These are phyloP conservation scores for Pezicula radicicola DNA, from an alignment of 2,329 filamentous ascomycete species.

Conservation along the genomic window DNA sequence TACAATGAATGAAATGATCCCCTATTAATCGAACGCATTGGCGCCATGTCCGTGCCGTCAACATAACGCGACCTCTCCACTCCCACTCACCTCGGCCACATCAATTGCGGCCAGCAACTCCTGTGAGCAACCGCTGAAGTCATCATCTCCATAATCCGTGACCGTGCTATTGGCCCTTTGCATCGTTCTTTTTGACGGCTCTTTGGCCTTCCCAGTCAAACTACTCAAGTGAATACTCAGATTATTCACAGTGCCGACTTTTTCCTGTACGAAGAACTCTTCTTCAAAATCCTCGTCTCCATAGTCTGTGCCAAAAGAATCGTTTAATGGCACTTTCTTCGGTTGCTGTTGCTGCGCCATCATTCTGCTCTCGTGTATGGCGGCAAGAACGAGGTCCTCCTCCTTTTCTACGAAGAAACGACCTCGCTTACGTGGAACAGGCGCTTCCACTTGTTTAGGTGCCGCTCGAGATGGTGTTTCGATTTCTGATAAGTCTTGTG, in stretches of 20 bases:
- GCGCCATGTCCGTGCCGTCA: neutral
- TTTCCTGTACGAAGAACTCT: neutral
- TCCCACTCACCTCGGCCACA: neutral
- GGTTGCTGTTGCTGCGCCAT: neutral
- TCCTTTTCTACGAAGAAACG: conserved; percentile 26
- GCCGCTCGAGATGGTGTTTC: conserved; percentile 21
- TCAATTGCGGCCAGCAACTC: conserved; percentile 14
- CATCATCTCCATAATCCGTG: conserved; percentile 28
- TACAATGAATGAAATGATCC: too few species aligned
- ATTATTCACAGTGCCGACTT: too few species aligned
- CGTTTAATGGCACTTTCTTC: conserved; percentile 1
- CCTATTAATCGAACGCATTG: too few species aligned
- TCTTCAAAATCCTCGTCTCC: neutral
- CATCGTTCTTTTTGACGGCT: conserved; percentile 6
- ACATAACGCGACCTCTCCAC: conserved; percentile 4
- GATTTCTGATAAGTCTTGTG: conserved; percentile 44
- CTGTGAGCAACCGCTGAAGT: conserved; percentile 19
- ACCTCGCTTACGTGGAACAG: conserved; percentile 3
- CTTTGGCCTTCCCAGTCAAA: neutral
- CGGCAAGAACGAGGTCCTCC: conserved; percentile 21
- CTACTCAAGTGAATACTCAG: too few species aligned
- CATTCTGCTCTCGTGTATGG: conserved; percentile 18
- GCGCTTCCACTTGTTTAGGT: neutral
- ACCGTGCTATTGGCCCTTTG: conserved; percentile 10
- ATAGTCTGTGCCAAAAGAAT: neutral